Evolutionary conservation across 768 basidiomycete genomes (phyloP).

Genomic region (Holtermannia corniformis): DNA sequence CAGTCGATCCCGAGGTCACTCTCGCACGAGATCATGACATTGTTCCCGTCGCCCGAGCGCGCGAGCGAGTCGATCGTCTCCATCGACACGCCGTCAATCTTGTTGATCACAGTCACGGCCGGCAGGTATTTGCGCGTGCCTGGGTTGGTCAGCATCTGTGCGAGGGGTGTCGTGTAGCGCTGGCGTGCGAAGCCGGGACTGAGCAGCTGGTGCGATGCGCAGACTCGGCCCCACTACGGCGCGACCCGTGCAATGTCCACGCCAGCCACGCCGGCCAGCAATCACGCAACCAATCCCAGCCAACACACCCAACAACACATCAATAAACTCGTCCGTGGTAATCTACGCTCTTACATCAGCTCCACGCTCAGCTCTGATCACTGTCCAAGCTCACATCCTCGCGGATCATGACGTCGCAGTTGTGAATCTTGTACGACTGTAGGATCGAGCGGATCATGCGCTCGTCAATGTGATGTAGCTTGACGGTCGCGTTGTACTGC

Average conservation of each 20-base stretch:
- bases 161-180: neutral
- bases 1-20: conserved; percentile 65
- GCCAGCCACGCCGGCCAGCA: neutral
- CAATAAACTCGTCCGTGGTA: conserved; percentile 92
- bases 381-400: conserved; percentile 60
- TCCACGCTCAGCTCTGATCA: neutral
- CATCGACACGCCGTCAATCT: conserved; percentile 60
- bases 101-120: conserved; percentile 91
- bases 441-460: conserved; percentile 87
- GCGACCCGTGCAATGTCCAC: no score
- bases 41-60: conserved; percentile 54
- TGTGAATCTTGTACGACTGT: conserved; percentile 73
- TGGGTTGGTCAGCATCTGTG: conserved; percentile 31
- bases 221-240: no score
- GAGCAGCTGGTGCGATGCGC: no score
- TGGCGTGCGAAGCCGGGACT: neutral
- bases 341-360: no score
- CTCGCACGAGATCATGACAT: conserved; percentile 94
- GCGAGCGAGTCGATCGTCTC: conserved; percentile 39
- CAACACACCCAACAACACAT: conserved; percentile 75
- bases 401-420: conserved; percentile 93
- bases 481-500: conserved; percentile 80
- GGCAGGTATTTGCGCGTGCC: conserved; percentile 91
- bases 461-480: conserved; percentile 88
- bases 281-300: neutral